Evolutionary conservation across 139 green algal species (phyloP), one percentile per base, ranked within the genome.

Genomic region (Dunaliella primolecta): DNA sequence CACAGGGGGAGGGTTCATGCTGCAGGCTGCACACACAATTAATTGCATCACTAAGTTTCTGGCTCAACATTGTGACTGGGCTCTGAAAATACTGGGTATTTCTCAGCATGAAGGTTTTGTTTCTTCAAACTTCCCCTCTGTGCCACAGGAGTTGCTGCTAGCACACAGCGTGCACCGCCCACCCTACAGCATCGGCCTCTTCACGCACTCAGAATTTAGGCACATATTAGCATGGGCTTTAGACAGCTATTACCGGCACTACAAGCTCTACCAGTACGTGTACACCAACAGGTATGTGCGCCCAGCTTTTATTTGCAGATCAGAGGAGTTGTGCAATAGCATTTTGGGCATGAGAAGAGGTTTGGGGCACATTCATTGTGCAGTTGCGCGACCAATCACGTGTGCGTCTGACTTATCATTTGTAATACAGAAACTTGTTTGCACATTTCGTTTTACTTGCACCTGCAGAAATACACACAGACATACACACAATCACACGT

Each of bases 201-300:
- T 95, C 82, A 87, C 86, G 0, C 78, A 90, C 25, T 27, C 36
- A 15, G 90, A 95, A 76, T 89, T 92, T 83, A 86, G 88, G 71
- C 35, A 31, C 30, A 83, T 95, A 29, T 86, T 89, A 76, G 86
- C 92, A 33, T 96, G 90, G 89, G 86, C 89, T 55, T 78, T 96
- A 35, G 85, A 88, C 75, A 90, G 87, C 30, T 96, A 95, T 86
- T 96, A 91, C 86, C 70, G 88, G 55, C 92, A 95, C 80, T 96
- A 94, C 91, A 95, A 94, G 83, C 85, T 95, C 36, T 95, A 96
- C 81, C 89, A 93, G 84, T 94, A 95, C 46, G 84, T 84, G 3
- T 95, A 93, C 87, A 94, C 92, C 2, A 88, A 88, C 78, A 88
- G 90, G 90, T 92, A 70, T 29, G 85, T 29, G 20, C 23, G 27